A percentile compares a stretch with the other conserved stretches of the same genome.
Evolutionary conservation across 768 basidiomycete species (phyloP).

Genomic region (Galerina sulciceps): DNA sequence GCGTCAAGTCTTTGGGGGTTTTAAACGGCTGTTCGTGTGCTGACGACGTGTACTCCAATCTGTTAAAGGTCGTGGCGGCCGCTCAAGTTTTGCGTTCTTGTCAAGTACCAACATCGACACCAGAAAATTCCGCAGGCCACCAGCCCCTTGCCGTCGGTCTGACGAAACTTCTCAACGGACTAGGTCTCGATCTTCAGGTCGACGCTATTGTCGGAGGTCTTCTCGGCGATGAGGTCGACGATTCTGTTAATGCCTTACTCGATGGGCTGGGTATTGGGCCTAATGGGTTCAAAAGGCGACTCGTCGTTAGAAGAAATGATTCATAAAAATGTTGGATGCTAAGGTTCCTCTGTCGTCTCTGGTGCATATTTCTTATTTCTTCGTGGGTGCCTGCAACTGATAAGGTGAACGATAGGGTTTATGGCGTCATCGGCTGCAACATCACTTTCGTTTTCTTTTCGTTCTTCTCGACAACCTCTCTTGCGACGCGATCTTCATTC

Average conservation of each 20-base stretch:
- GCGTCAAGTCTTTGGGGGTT: background rate
- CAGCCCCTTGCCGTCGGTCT: constrained; percentile 17
- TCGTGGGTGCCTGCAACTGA: too few species aligned
- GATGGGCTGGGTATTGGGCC: constrained; percentile 16
- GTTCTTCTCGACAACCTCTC: background rate
- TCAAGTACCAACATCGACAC: background rate
- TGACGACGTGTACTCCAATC: background rate
- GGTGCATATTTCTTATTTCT: background rate
- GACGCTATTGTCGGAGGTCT: constrained; percentile 19
- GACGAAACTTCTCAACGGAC: constrained; percentile 16
- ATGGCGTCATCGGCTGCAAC: too few species aligned
- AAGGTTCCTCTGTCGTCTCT: background rate
- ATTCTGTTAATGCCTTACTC: constrained; percentile 10
- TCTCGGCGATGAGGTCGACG: constrained; percentile 10
- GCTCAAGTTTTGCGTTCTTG: constrained; percentile 7
- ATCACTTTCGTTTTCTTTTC: constrained; percentile 3
- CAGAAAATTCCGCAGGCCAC: background rate
- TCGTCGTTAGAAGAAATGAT: background rate
- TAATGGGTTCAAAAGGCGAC: constrained; percentile 6
- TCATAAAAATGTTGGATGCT: background rate
- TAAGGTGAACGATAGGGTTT: too few species aligned
- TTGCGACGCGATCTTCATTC: constrained; percentile 5
- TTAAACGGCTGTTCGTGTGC: constrained; percentile 2
- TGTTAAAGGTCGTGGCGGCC: background rate
- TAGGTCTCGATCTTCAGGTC: constrained; percentile 15